phyloP scores from a whole-genome alignment of 2,329 filamentous ascomycete genomes.

The Talaromyces piceae region DNA sequence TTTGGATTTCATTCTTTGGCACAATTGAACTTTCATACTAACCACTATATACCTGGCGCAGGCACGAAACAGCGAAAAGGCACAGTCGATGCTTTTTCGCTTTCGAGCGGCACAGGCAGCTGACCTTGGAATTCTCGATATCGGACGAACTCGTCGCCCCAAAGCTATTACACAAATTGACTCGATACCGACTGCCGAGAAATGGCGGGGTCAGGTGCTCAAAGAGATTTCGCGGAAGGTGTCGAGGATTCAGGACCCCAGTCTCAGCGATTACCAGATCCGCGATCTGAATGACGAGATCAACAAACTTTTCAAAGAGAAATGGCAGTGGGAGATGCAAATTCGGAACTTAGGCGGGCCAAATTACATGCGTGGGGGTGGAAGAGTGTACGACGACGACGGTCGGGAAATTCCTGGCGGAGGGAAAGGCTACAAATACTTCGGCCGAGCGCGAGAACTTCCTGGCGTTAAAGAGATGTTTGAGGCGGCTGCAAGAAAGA shows the following conservation, averaged over 20 bases:
- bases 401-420: slow-evolving; percentile 62
- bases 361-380: slow-evolving; percentile 80
- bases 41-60: neutral
- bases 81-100: slow-evolving; percentile 99
- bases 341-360: slow-evolving; percentile 93
- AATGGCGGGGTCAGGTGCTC: slow-evolving; percentile 95
- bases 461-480: slow-evolving; percentile 96
- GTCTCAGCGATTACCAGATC: slow-evolving; percentile 93
- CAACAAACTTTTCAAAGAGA: slow-evolving; percentile 98
- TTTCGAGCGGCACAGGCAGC: slow-evolving; percentile 96
- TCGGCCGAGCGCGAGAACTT: slow-evolving; percentile 79
- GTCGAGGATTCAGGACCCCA: slow-evolving; percentile 84
- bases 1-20: neutral
- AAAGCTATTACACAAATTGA: slow-evolving; percentile 84
- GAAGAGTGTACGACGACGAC: slow-evolving; percentile 64
- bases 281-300: slow-evolving; percentile 98
- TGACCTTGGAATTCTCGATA: slow-evolving; percentile 92
- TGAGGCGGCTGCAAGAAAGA: slow-evolving; percentile 61
- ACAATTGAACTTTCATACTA: neutral
- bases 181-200: slow-evolving; percentile 80
- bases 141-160: slow-evolving; percentile 78
- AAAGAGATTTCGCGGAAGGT: slow-evolving; percentile 97
- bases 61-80: slow-evolving; percentile 97
- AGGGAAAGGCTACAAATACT: slow-evolving; percentile 90
- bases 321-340: slow-evolving; percentile 98